These are phyloP conservation scores for Micractinium sp. DNA, from an alignment of 139 green algal species.

Conservation along the genomic window DNA sequence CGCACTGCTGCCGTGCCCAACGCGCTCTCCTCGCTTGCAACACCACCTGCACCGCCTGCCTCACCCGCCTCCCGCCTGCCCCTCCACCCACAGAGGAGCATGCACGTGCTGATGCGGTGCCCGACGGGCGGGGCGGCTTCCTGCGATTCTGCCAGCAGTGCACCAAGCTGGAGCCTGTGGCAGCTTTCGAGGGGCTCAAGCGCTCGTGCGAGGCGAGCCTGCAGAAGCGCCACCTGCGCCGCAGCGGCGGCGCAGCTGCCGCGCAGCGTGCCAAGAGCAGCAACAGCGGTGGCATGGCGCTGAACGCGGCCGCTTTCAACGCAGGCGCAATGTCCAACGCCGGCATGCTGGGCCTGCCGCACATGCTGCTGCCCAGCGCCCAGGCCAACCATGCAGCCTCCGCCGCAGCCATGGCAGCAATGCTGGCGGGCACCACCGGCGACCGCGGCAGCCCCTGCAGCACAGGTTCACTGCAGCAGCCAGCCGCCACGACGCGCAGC, in stretches of 20 bases:
- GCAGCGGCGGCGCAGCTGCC: neutral
- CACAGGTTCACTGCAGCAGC: neutral
- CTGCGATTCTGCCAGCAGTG: conserved; percentile 33
- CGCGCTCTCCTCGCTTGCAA: neutral
- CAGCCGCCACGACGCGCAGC: neutral
- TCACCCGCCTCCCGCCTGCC: neutral
- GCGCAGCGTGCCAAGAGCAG: neutral
- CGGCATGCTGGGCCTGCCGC: neutral
- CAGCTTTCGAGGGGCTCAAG: neutral
- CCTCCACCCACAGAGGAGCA: conserved; percentile 20
- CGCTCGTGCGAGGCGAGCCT: conserved; percentile 26
- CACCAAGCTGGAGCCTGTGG: conserved; percentile 27
- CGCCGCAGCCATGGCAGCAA: conserved; percentile 4
- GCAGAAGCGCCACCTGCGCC: conserved; percentile 20
- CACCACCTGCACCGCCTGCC: neutral
- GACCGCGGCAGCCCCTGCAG: conserved; percentile 20
- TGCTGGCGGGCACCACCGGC: neutral
- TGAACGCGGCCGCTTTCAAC: neutral
- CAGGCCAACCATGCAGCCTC: neutral
- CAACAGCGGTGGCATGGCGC: neutral
- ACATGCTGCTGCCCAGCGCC: neutral
- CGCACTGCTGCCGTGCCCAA: too few relatives aligned
- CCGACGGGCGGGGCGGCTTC: neutral
- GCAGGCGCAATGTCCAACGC: too few relatives aligned
- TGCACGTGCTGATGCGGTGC: conserved; percentile 2